phyloP scores from a whole-genome alignment of 441 rosid genomes.

The Omphalea diandra region DNA sequence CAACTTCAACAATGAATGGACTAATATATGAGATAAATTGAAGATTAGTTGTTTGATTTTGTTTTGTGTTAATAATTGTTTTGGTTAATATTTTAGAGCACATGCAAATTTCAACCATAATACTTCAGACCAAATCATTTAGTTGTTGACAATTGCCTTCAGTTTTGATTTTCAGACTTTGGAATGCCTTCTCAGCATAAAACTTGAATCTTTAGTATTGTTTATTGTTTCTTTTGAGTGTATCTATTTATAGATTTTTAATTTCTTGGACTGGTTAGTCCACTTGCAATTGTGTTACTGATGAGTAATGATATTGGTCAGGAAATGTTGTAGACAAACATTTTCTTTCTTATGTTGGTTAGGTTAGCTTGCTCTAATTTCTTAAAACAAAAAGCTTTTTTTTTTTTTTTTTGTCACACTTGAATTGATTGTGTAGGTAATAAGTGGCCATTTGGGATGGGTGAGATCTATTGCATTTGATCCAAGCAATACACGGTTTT shows the following conservation, averaged over 20 bases:
- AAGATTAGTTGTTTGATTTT: neutral
- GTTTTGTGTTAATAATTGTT: too few relatives aligned
- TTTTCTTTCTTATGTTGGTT: neutral
- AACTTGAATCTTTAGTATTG: neutral
- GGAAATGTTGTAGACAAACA: neutral
- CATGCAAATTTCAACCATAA: neutral
- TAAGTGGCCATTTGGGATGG: constrained; percentile 98
- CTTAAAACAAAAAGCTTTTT: neutral
- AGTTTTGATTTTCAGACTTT: neutral
- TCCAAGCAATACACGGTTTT: constrained; percentile 94
- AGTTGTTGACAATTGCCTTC: neutral
- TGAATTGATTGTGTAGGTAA: constrained; percentile 45
- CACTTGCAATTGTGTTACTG: neutral
- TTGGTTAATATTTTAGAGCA: too few relatives aligned
- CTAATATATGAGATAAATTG: neutral
- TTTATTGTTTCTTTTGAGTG: neutral
- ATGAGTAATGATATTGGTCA: neutral
- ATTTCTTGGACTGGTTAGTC: neutral
- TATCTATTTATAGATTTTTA: neutral
- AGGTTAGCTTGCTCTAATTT: neutral
- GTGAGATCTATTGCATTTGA: constrained; percentile 94
- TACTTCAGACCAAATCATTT: neutral
- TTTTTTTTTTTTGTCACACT: constrained; percentile 4
- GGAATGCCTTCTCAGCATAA: neutral
- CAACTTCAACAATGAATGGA: neutral